Evolutionary conservation across 352 stramenopile species (phyloP).

Genomic region (Halophytophthora polymorphica): DNA sequence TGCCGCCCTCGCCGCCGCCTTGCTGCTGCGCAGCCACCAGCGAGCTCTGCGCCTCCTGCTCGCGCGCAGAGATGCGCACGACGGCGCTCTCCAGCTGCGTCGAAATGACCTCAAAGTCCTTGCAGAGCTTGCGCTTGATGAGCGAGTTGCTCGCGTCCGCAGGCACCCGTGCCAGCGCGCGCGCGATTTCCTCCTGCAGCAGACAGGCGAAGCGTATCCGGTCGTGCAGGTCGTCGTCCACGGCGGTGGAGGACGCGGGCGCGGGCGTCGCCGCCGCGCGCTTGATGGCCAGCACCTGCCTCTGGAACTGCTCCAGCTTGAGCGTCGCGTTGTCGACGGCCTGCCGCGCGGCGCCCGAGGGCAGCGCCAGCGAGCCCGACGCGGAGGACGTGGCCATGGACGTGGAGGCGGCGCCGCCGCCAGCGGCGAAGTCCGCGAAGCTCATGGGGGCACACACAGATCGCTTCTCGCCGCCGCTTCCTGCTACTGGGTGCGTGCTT

Average conservation of each 20-base stretch:
- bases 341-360: slow-evolving; percentile 32
- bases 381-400: slow-evolving; percentile 11
- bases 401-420: slow-evolving; percentile 15
- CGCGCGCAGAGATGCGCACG: slow-evolving; percentile 55
- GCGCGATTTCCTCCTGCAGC: slow-evolving; percentile 79
- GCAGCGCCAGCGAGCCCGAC: slow-evolving; percentile 10
- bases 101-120: slow-evolving; percentile 80
- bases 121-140: slow-evolving; percentile 77
- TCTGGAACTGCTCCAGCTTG: slow-evolving; percentile 84
- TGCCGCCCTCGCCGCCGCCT: background rate
- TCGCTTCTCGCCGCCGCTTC: slow-evolving; percentile 1
- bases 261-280: slow-evolving; percentile 30
- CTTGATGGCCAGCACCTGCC: slow-evolving; percentile 78
- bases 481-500: background rate
- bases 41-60: slow-evolving; percentile 56
- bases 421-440: slow-evolving; percentile 59
- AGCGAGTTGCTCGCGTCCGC: slow-evolving; percentile 59
- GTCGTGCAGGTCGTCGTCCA: slow-evolving; percentile 81
- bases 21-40: slow-evolving; percentile 39
- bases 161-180: slow-evolving; percentile 52
- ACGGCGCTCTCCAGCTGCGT: slow-evolving; percentile 67
- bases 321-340: slow-evolving; percentile 65
- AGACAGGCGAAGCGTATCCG: slow-evolving; percentile 83
- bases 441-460: slow-evolving; percentile 32
- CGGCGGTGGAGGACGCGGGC: slow-evolving; percentile 9